Evolutionary conservation across 352 stramenopile genomes (phyloP).

Genomic region (Globisporangium mamillatum): DNA sequence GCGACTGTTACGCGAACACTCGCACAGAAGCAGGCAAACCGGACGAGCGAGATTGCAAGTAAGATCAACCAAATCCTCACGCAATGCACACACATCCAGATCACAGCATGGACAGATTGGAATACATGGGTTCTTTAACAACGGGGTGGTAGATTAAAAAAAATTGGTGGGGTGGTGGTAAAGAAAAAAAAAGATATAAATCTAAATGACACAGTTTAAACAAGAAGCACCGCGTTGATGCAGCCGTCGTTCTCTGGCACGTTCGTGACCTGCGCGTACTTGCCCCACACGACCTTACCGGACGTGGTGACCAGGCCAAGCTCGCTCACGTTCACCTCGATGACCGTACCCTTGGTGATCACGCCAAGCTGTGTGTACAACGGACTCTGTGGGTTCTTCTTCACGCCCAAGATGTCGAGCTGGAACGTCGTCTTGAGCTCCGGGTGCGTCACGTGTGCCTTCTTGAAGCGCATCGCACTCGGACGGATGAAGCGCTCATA

Average conservation of each 20-base stretch:
- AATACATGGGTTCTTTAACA: background rate
- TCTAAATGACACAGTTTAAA: slow-evolving; percentile 81
- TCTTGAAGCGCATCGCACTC: slow-evolving; percentile 99
- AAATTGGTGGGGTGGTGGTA: background rate
- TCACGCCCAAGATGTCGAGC: slow-evolving; percentile 99
- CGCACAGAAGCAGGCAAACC: background rate
- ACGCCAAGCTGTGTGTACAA: slow-evolving; percentile 98
- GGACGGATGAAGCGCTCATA: slow-evolving; percentile 99
- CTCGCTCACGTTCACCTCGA: slow-evolving; percentile 99
- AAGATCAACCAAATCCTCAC: background rate
- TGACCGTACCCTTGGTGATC: slow-evolving; percentile 99
- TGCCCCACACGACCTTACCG: slow-evolving; percentile 99
- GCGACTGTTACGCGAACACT: background rate
- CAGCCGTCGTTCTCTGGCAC: slow-evolving; percentile 99
- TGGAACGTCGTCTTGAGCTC: slow-evolving; percentile 99
- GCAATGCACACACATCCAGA: background rate
- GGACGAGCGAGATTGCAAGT: background rate
- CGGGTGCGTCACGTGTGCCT: slow-evolving; percentile 99
- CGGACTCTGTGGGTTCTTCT: slow-evolving; percentile 98
- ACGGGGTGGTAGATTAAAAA: background rate
- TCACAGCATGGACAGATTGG: background rate
- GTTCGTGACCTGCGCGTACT: slow-evolving; percentile 99
- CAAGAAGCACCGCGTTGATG: slow-evolving; percentile 98
- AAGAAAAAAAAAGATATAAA: slow-evolving; percentile 26
- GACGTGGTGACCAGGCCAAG: slow-evolving; percentile 98